phyloP scores from a whole-genome alignment of 2,329 filamentous ascomycete species.

The Penicillium digitatum region DNA sequence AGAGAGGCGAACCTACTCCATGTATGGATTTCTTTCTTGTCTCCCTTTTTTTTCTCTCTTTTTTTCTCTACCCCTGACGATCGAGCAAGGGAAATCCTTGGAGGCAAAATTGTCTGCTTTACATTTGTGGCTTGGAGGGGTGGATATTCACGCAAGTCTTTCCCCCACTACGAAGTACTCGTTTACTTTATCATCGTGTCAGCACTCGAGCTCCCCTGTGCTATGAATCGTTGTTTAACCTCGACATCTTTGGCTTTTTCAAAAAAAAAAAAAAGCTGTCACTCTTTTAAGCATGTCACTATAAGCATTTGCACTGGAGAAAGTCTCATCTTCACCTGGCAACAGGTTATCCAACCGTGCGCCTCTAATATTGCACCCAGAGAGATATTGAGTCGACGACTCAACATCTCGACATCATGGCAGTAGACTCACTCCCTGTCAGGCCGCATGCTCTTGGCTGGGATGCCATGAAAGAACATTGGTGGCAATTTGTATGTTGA shows the following conservation, averaged over 20 bases:
- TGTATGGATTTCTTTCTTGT: neutral
- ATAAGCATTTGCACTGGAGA: neutral
- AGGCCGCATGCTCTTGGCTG: slow-evolving; percentile 30
- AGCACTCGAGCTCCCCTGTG: neutral
- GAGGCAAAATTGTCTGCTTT: slow-evolving; percentile 3
- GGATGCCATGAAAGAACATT: slow-evolving; percentile 35
- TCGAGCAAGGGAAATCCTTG: slow-evolving; percentile 4
- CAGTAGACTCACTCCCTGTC: slow-evolving; percentile 25
- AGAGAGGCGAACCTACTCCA: slow-evolving; percentile 13
- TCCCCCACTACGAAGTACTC: slow-evolving; percentile 3
- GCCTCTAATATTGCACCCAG: neutral
- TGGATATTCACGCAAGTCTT: slow-evolving; percentile 6
- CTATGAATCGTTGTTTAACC: neutral
- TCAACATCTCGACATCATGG: slow-evolving; percentile 19
- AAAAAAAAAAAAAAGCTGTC: neutral
- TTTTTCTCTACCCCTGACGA: neutral
- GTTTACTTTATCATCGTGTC: slow-evolving; percentile 3
- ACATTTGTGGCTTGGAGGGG: slow-evolving; percentile 4
- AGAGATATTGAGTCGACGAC: neutral
- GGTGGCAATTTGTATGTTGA: slow-evolving; percentile 44
- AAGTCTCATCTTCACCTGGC: neutral
- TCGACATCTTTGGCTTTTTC: neutral
- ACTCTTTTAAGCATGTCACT: slow-evolving; percentile 5
- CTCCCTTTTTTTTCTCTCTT: neutral
- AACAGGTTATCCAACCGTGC: neutral